Percentiles rank a stretch among this genome's conserved stretches.
phyloP scores from a whole-genome alignment of 345 rosid species.

The Aegle marmelos region DNA sequence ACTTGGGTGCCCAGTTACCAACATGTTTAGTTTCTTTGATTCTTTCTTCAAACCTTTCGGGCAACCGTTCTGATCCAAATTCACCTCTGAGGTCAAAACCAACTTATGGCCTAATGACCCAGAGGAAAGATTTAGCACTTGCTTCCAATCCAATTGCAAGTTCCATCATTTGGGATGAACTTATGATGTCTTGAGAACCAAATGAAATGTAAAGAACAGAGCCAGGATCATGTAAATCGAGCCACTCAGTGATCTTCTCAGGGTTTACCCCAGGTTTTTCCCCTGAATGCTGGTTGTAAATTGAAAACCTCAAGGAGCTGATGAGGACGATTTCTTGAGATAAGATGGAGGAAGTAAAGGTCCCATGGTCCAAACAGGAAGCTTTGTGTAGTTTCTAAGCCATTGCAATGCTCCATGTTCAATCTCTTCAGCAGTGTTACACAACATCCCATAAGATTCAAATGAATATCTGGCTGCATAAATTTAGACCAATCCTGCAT shows the following conservation, averaged over 20 bases:
- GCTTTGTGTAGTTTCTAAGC: constrained; percentile 26
- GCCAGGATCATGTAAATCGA: constrained; percentile 18
- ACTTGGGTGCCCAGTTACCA: constrained; percentile 58
- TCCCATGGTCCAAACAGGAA: constrained; percentile 43
- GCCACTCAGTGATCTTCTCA: constrained; percentile 41
- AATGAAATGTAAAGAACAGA: constrained; percentile 48
- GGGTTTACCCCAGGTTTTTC: constrained; percentile 27
- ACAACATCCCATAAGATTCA: constrained; percentile 33
- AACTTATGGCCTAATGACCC: constrained; percentile 50
- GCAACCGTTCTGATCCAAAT: constrained; percentile 44
- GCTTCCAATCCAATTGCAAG: constrained; percentile 44
- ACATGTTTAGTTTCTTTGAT: constrained; percentile 10
- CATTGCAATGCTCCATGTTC: constrained; percentile 33
- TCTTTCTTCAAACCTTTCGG: constrained; percentile 42
- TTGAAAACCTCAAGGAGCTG: neutral
- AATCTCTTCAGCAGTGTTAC: constrained; percentile 41
- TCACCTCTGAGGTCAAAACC: constrained; percentile 39
- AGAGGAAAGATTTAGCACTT: constrained; percentile 38
- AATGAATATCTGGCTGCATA: constrained; percentile 34
- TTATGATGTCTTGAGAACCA: constrained; percentile 51
- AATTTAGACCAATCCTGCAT: constrained; percentile 42
- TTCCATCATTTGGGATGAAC: constrained; percentile 42
- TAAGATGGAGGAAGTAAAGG: constrained; percentile 39
- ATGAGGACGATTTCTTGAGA: neutral
- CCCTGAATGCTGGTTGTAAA: constrained; percentile 14